These are phyloP conservation scores for Metschnikowia lunata DNA, from an alignment of 805 yeast genomes.

Conservation along the genomic window DNA sequence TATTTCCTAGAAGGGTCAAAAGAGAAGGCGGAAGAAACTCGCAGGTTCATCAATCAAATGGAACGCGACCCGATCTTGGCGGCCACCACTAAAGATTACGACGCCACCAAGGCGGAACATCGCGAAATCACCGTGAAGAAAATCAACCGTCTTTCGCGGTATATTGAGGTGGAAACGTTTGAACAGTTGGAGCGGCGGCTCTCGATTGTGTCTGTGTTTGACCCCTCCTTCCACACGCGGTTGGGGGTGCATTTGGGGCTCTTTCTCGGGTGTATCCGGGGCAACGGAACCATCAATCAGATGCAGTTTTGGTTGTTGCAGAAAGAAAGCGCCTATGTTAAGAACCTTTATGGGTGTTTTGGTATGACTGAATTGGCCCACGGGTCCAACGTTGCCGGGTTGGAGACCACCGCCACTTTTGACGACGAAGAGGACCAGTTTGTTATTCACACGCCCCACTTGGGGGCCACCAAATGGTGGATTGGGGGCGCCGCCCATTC, in stretches of 20 bases:
- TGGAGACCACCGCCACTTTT: slow-evolving; percentile 88
- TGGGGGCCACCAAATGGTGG: slow-evolving; percentile 98
- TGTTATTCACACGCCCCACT: slow-evolving; percentile 77
- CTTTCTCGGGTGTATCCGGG: slow-evolving; percentile 74
- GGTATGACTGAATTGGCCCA: slow-evolving; percentile 66
- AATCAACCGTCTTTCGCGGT: slow-evolving; percentile 57
- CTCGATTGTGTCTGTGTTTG: slow-evolving; percentile 57
- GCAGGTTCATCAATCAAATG: slow-evolving; percentile 50
- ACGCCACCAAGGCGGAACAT: slow-evolving; percentile 50
- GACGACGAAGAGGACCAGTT: slow-evolving; percentile 63
- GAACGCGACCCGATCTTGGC: slow-evolving; percentile 65
- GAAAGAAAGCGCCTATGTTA: slow-evolving; percentile 56
- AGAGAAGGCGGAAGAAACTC: slow-evolving; percentile 39
- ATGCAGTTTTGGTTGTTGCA: slow-evolving; percentile 75
- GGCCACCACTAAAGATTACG: slow-evolving; percentile 53
- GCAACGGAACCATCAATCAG: slow-evolving; percentile 85
- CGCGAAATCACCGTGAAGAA: slow-evolving; percentile 58
- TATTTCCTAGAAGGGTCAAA: slow-evolving; percentile 54
- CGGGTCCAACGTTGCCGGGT: slow-evolving; percentile 81
- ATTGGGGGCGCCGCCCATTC: slow-evolving; percentile 97
- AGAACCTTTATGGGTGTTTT: slow-evolving; percentile 59
- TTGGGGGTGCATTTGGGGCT: slow-evolving; percentile 85
- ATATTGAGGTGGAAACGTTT: slow-evolving; percentile 48
- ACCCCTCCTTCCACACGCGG: slow-evolving; percentile 78
- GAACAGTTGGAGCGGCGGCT: slow-evolving; percentile 55